Base-by-base conservation (phyloP, 2,329 filamentous ascomycete species). In the Pseudocercospora musae region DNA sequence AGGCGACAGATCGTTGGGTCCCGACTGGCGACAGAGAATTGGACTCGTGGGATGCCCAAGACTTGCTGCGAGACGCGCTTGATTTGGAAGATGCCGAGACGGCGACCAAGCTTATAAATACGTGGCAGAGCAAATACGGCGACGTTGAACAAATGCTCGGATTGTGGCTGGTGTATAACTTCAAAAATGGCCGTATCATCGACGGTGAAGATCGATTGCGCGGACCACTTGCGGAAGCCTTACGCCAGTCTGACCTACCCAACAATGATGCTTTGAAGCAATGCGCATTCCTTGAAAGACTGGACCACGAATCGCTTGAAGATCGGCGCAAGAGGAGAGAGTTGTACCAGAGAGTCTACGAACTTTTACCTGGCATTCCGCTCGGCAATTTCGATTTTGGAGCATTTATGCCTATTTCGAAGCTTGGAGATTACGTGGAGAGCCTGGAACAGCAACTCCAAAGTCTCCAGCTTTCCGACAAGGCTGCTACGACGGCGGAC, bases 61-160 rank as follows among this genome's bases (percentile, higher is more conserved):
- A 60, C 27, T 58, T 53, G 27, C 49, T 66, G 13, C 62, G 52
- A 42, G 62, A 61, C n/a, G 65, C 62, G 8, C 49, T 65, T 25
- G 27, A 59, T 25, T 44, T 46, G 9, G 55, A 42, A 8, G 55
- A 66, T 21, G 44, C 25, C 9, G 13, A 53, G 4, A 40, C 54
- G 10, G 65, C 60, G 6, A 37, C 62, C 7, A 27, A 50, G 15
- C 49, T 64, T 18, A 15, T 66, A 11, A 57, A 46, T 33, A 40
- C 21, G 18, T 67, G 57, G 60, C 48, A 65, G 49, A 21, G 48
- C 13, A 42, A 31, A 27, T 54, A 65, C 46, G 60, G 55, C 21
- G 58, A 60, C 21, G 37, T 65, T 15, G 54, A 48, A 7, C 40
- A 58, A n/a, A 52, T 65, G 3, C 18, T 62, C 13, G 37, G 55